Evolutionary conservation across 495 filamentous ascomycete genomes (phyloP).

Genomic region (Penicillium daleae): DNA sequence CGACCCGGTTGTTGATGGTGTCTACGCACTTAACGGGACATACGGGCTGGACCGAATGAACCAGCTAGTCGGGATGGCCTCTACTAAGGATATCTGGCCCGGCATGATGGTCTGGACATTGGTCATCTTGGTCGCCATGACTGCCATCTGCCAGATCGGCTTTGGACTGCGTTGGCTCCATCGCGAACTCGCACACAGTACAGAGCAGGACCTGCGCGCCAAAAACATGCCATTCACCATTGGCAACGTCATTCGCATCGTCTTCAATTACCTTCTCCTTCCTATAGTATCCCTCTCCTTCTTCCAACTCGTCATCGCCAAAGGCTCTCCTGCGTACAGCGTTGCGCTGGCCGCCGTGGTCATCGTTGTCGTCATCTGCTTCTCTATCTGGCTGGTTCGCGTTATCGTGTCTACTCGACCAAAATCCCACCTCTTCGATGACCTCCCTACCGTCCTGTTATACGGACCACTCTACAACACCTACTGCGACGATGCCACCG

Average conservation of each 20-base stretch:
- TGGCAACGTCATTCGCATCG: conserved; percentile 84
- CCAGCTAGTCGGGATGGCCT: conserved; percentile 81
- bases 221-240: conserved; percentile 94
- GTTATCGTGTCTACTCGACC: conserved; percentile 81
- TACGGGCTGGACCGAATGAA: conserved; percentile 80
- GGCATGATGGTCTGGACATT: conserved; percentile 87
- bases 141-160: conserved; percentile 75
- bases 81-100: conserved; percentile 84
- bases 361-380: conserved; percentile 69
- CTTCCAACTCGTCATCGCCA: conserved; percentile 85
- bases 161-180: conserved; percentile 77
- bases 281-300: conserved; percentile 84
- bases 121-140: conserved; percentile 67
- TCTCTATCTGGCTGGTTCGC: conserved; percentile 77
- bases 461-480: conserved; percentile 99
- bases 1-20: conserved; percentile 74
- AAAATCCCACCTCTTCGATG: conserved; percentile 85
- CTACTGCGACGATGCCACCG: conserved; percentile 83
- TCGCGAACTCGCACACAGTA: conserved; percentile 67
- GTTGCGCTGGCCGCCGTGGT: conserved; percentile 75
- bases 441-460: conserved; percentile 82
- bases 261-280: conserved; percentile 89
- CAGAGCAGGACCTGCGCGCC: conserved; percentile 81
- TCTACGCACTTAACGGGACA: conserved; percentile 71
- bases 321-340: conserved; percentile 64